Percentiles rank a stretch among this genome's conserved stretches.
These are phyloP conservation scores for Lagenidium sp. DNA, from an alignment of 352 stramenopile species.

Conservation along the genomic window DNA sequence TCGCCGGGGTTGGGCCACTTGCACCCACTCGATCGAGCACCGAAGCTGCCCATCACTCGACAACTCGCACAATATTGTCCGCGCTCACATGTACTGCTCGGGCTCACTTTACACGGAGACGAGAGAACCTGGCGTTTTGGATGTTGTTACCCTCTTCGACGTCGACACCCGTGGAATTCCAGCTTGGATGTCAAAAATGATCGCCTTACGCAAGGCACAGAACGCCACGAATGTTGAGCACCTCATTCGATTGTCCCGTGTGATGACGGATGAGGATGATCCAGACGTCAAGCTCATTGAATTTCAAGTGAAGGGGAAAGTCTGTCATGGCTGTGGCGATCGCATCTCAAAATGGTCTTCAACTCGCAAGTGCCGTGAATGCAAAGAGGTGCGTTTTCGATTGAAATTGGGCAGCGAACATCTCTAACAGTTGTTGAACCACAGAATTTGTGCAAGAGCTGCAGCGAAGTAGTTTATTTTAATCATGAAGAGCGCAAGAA, in stretches of 20 bases:
- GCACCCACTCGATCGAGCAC: slow-evolving; percentile 56
- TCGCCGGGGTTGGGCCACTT: slow-evolving; percentile 43
- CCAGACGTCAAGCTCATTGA: slow-evolving; percentile 27
- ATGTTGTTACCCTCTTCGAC: slow-evolving; percentile 52
- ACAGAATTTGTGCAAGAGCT: slow-evolving; percentile 43
- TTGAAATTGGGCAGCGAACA: no score
- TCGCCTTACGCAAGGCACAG: slow-evolving; percentile 43
- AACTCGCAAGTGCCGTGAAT: slow-evolving; percentile 43
- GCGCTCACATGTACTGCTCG: slow-evolving; percentile 45
- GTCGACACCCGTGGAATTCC: slow-evolving; percentile 49
- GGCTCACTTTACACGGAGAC: slow-evolving; percentile 55
- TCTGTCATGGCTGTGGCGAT: slow-evolving; percentile 37
- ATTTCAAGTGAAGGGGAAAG: slow-evolving; percentile 20
- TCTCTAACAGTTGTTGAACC: no score
- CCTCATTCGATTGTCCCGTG: slow-evolving; percentile 42
- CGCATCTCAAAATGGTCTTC: slow-evolving; percentile 33
- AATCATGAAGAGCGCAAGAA: slow-evolving; percentile 49
- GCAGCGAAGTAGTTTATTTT: slow-evolving; percentile 52
- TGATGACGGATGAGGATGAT: slow-evolving; percentile 41
- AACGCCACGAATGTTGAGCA: slow-evolving; percentile 54
- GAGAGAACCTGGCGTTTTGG: slow-evolving; percentile 30
- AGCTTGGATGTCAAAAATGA: slow-evolving; percentile 54
- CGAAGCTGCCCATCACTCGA: slow-evolving; percentile 44
- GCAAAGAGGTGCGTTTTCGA: slow-evolving; percentile 28
- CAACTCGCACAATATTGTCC: slow-evolving; percentile 42